These are phyloP conservation scores for Peronospora farinosa DNA, from an alignment of 352 stramenopile genomes.

Conservation along the genomic window DNA sequence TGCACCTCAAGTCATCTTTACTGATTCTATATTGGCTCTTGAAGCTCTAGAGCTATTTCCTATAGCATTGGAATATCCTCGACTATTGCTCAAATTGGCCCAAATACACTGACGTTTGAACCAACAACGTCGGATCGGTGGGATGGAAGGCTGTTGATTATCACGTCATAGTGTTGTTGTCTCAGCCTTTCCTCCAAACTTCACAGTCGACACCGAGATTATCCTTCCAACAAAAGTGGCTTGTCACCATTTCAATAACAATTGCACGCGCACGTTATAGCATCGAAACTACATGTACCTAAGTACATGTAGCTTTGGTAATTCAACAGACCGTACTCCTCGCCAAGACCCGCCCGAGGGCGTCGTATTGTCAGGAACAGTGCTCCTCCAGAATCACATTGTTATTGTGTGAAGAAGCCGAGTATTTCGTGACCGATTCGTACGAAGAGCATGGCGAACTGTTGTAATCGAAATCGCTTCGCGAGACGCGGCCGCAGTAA, in stretches of 20 bases:
- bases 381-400: slow-evolving; percentile 25
- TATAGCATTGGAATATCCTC: no score
- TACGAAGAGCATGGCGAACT: slow-evolving; percentile 34
- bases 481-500: slow-evolving; percentile 21
- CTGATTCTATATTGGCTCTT: no score
- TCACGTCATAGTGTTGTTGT: slow-evolving; percentile 2
- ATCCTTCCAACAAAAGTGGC: slow-evolving; percentile 14
- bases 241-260: slow-evolving; percentile 18
- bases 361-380: slow-evolving; percentile 27
- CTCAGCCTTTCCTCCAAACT: slow-evolving; percentile 12
- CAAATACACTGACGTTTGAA: neutral
- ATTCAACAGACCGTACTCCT: neutral
- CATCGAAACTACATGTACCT: neutral
- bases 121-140: neutral
- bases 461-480: slow-evolving; percentile 39
- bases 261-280: slow-evolving; percentile 1
- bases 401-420: slow-evolving; percentile 16
- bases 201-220: slow-evolving; percentile 7
- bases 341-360: slow-evolving; percentile 5
- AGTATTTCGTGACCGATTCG: slow-evolving; percentile 20
- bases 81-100: no score
- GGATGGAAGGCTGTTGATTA: slow-evolving; percentile 9
- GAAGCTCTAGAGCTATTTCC: no score
- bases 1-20: no score
- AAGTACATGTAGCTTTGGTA: neutral